Percentiles rank a stretch among this genome's conserved stretches.
phyloP scores from a whole-genome alignment of 148 eudicot genomes.

The Salicornia ramosissima region DNA sequence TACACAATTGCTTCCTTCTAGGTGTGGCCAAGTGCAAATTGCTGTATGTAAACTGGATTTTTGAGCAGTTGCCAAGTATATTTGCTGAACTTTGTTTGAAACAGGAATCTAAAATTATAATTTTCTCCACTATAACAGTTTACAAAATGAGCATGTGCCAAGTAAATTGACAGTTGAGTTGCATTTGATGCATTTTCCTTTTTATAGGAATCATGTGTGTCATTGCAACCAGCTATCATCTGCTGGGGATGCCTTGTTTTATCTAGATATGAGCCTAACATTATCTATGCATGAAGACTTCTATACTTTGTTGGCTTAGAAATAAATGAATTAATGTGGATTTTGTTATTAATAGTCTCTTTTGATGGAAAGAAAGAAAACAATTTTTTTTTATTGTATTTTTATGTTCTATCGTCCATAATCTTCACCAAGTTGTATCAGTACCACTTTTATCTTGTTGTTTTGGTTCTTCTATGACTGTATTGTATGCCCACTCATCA shows the following conservation, averaged over 20 bases:
- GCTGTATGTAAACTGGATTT: too few species aligned
- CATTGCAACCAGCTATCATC: neutral
- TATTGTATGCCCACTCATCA: neutral
- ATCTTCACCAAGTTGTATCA: neutral
- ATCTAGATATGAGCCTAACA: neutral
- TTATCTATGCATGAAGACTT: neutral
- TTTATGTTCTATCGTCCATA: neutral
- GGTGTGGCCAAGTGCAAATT: too few species aligned
- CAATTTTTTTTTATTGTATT: neutral
- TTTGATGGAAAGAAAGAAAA: neutral
- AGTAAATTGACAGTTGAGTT: neutral
- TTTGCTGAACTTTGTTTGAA: too few species aligned
- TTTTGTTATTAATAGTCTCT: neutral
- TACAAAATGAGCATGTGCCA: neutral
- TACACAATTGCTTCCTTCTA: too few species aligned
- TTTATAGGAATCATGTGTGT: neutral
- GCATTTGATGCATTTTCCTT: neutral
- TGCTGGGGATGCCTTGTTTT: neutral
- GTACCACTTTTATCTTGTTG: neutral
- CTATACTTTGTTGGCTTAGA: neutral
- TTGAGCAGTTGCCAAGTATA: too few species aligned
- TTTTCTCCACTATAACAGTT: too few species aligned
- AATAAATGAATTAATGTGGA: neutral
- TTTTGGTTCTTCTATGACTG: neutral
- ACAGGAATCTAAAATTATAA: neutral